Evolutionary conservation across 805 yeast species (phyloP).

Genomic region (Metschnikowia drakensbergensis): DNA sequence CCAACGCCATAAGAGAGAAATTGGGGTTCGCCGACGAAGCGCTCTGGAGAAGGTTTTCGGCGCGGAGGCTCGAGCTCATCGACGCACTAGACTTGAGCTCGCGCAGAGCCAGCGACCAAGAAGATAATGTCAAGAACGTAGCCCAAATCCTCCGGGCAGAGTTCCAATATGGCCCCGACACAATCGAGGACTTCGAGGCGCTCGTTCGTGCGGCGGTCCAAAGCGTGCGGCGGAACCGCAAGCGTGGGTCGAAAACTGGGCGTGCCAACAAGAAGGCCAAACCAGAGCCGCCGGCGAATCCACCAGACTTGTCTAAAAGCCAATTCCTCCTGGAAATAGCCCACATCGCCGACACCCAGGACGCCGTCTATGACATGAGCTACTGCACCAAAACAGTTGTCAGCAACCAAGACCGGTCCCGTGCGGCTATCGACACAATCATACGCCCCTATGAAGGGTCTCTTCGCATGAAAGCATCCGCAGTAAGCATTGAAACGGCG

Average conservation of each 20-base stretch:
- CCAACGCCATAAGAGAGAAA: conserved; percentile 54
- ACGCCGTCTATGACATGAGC: conserved; percentile 31
- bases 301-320: neutral
- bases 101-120: conserved; percentile 90
- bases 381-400: conserved; percentile 30
- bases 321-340: conserved; percentile 35
- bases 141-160: conserved; percentile 76
- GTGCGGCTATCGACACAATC: conserved; percentile 46
- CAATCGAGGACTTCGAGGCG: conserved; percentile 75
- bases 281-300: neutral
- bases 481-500: neutral
- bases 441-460: conserved; percentile 33
- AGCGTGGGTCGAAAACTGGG: conserved; percentile 46
- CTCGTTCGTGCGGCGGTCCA: conserved; percentile 92
- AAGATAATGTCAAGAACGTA: conserved; percentile 70
- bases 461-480: neutral
- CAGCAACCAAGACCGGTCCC: conserved; percentile 37
- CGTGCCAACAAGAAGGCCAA: conserved; percentile 10
- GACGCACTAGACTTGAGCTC: conserved; percentile 63
- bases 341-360: conserved; percentile 31
- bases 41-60: conserved; percentile 87
- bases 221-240: conserved; percentile 84
- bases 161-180: conserved; percentile 60
- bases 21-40: conserved; percentile 77
- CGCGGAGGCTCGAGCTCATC: conserved; percentile 82